Conservation (phyloP, 768 basidiomycete genomes). For the Suillus ampliporus region DNA sequence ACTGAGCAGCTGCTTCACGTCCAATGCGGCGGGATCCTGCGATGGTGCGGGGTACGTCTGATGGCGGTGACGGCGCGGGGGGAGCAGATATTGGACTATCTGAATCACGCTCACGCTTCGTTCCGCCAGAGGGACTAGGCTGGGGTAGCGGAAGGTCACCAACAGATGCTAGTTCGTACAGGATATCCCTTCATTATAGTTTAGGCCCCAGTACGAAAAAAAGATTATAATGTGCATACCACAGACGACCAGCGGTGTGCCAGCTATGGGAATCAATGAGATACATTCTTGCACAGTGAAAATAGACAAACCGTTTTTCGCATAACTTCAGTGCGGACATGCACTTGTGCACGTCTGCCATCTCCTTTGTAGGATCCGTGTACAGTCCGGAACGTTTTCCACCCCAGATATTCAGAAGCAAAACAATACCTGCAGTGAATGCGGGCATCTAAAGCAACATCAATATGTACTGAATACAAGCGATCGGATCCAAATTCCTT, state of each 20-base stretch:
- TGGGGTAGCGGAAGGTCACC: conserved; percentile 74
- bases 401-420: conserved; percentile 63
- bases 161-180: conserved; percentile 73
- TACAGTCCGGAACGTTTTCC: conserved; percentile 48
- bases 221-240: conserved; percentile 38
- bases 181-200: conserved; percentile 59
- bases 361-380: conserved; percentile 48
- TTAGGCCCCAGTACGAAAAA: not conserved
- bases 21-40: conserved; percentile 44
- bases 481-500: not conserved
- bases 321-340: conserved; percentile 45
- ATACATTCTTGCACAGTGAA: not conserved
- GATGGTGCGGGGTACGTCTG: conserved; percentile 32
- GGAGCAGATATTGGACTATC: conserved; percentile 47
- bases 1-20: conserved; percentile 20
- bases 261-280: conserved; percentile 37
- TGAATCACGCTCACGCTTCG: conserved; percentile 69
- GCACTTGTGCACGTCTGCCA: conserved; percentile 58
- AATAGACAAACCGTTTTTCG: conserved; percentile 40
- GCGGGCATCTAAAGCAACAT: conserved; percentile 39
- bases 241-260: conserved; percentile 54
- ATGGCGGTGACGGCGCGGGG: conserved; percentile 12
- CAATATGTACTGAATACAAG: not conserved
- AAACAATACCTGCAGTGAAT: conserved; percentile 55
- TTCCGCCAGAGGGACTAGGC: conserved; percentile 51